Evolutionary conservation across 2,329 filamentous ascomycete genomes (phyloP).

Genomic region (Arthrobotrys megalospora): DNA sequence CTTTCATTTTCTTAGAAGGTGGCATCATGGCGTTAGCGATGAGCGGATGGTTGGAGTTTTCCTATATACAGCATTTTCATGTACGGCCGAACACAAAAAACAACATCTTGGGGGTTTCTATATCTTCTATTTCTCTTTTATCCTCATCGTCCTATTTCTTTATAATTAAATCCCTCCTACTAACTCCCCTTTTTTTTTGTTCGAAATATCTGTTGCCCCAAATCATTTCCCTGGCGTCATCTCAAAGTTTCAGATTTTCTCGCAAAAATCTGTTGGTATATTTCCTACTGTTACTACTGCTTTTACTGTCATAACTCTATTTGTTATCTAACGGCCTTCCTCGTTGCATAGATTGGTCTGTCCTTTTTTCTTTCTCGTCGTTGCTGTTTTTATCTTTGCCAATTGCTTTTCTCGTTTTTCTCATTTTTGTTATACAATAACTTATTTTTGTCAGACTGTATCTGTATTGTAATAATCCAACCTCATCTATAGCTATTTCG

Average conservation of each 20-base stretch:
- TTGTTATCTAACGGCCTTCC: slow-evolving; percentile 40
- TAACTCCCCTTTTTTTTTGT: slow-evolving; percentile 2
- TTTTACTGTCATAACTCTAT: slow-evolving; percentile 11
- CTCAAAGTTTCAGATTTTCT: slow-evolving; percentile 41
- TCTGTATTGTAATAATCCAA: slow-evolving; percentile 16
- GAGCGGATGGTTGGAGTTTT: slow-evolving; percentile 62
- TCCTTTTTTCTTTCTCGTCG: background rate
- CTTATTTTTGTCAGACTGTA: slow-evolving; percentile 17
- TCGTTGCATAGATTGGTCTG: slow-evolving; percentile 57
- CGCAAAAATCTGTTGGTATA: slow-evolving; percentile 26
- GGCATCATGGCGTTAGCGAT: slow-evolving; percentile 61
- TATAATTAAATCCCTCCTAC: slow-evolving; percentile 33
- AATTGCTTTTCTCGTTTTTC: background rate
- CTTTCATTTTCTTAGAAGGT: slow-evolving; percentile 56
- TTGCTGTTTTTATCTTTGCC: background rate
- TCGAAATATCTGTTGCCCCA: slow-evolving; percentile 16
- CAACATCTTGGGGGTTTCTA: slow-evolving; percentile 26
- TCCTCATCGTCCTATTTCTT: slow-evolving; percentile 3
- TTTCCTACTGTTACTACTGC: slow-evolving; percentile 3
- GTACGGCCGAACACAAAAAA: slow-evolving; percentile 60
- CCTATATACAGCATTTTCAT: slow-evolving; percentile 59
- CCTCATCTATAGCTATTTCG: slow-evolving; percentile 31
- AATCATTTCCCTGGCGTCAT: slow-evolving; percentile 58
- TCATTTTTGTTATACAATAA: slow-evolving; percentile 31
- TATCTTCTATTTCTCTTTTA: slow-evolving; percentile 50